Conservation (phyloP, 148 eudicot genomes). For the Chenopodium album region DNA sequence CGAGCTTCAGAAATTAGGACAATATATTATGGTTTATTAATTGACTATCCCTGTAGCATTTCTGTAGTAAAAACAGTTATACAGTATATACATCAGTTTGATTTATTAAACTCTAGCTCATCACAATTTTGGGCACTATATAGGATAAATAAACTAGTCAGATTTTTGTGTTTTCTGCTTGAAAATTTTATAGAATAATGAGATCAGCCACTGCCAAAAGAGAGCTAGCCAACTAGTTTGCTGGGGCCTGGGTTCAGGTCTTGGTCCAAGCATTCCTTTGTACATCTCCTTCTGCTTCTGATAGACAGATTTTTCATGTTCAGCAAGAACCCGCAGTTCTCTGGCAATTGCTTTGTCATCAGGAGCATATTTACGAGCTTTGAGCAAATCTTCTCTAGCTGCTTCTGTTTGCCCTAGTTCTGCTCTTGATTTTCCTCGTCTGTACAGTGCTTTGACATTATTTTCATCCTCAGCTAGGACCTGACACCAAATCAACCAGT, state of each 20-base stretch:
- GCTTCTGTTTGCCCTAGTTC: constrained; percentile 96
- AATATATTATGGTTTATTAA: too few species aligned
- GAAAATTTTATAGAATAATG: constrained; percentile 55
- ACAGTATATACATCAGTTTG: neutral
- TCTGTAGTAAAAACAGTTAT: neutral
- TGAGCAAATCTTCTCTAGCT: constrained; percentile 81
- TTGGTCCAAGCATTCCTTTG: constrained; percentile 83
- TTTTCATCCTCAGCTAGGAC: constrained; percentile 80
- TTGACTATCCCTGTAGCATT: too few species aligned
- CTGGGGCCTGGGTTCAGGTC: constrained; percentile 71
- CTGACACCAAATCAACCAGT: constrained; percentile 30
- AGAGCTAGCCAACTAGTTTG: constrained; percentile 45
- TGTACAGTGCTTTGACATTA: constrained; percentile 81
- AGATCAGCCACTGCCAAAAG: constrained; percentile 76
- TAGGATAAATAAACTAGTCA: constrained; percentile 29
- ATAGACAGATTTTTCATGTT: constrained; percentile 49
- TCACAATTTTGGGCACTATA: neutral
- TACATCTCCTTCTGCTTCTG: constrained; percentile 51
- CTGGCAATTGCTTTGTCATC: constrained; percentile 76
- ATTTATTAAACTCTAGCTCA: neutral
- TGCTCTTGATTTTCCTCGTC: constrained; percentile 88
- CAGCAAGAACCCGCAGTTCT: constrained; percentile 70
- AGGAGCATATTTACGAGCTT: constrained; percentile 83
- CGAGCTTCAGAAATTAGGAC: too few species aligned
- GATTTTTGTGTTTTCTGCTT: constrained; percentile 44